phyloP scores from a whole-genome alignment of 495 filamentous ascomycete species.

The Trichoderma asperelloides region DNA sequence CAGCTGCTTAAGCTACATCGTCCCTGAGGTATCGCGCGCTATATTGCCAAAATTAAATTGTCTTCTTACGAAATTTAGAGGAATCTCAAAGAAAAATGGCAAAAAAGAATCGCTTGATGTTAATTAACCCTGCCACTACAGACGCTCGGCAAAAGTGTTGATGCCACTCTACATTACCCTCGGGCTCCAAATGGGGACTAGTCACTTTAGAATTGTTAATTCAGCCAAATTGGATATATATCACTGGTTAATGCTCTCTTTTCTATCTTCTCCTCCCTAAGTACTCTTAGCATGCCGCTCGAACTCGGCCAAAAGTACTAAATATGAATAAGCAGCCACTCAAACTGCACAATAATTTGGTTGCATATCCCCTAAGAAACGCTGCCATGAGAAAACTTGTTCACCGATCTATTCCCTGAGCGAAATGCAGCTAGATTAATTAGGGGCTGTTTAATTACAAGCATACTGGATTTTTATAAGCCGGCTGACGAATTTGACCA shows the following conservation, averaged over 20 bases:
- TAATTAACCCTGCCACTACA: background rate
- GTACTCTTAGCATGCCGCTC: no score
- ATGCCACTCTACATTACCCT: background rate
- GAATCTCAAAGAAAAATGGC: background rate
- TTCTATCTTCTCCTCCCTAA: background rate
- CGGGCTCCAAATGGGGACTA: background rate
- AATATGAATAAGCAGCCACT: no score
- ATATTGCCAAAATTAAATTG: background rate
- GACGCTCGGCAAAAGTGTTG: background rate
- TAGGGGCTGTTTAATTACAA: no score
- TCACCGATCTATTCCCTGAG: no score
- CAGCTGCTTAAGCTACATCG: background rate
- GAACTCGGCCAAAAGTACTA: no score
- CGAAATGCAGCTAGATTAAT: no score
- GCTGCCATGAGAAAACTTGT: no score
- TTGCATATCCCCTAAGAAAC: no score
- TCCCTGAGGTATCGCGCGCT: background rate
- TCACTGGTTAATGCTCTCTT: background rate
- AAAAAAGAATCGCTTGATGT: background rate
- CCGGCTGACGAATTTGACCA: no score
- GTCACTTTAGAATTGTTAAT: background rate
- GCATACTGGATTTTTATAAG: no score
- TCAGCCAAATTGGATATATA: constrained; percentile 2
- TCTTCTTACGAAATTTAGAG: background rate
- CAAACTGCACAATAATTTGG: no score